A percentile compares a stretch with the other conserved stretches of the same genome.
phyloP scores from a whole-genome alignment of 352 stramenopile genomes.

The Achlya hypogyna region DNA sequence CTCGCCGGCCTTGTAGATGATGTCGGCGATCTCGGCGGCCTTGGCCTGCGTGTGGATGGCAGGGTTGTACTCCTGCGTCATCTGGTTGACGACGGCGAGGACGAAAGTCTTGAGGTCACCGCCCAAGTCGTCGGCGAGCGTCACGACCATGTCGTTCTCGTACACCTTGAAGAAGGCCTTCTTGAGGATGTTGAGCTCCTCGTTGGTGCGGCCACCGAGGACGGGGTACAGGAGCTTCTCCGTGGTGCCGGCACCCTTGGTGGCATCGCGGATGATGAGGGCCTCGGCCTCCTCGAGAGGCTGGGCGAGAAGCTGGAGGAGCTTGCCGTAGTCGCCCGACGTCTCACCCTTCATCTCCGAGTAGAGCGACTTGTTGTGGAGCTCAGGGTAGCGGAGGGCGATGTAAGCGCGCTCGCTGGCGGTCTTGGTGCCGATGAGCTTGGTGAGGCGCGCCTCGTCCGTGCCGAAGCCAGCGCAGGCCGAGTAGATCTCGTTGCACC shows the following conservation, averaged over 20 bases:
- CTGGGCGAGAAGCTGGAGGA: slow-evolving; percentile 43
- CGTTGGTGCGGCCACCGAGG: slow-evolving; percentile 36
- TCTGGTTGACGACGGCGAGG: slow-evolving; percentile 50
- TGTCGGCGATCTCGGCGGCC: slow-evolving; percentile 45
- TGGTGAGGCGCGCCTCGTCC: slow-evolving; percentile 40
- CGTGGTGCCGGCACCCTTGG: slow-evolving; percentile 54
- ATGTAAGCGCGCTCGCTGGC: slow-evolving; percentile 56
- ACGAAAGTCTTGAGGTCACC: slow-evolving; percentile 72
- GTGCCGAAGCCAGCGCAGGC: slow-evolving; percentile 60
- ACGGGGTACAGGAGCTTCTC: slow-evolving; percentile 71
- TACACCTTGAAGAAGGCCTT: slow-evolving; percentile 65
- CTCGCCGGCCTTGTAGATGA: slow-evolving; percentile 60
- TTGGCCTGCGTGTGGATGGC: slow-evolving; percentile 47
- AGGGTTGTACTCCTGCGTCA: slow-evolving; percentile 43
- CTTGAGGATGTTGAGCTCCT: slow-evolving; percentile 69
- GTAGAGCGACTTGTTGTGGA: slow-evolving; percentile 47
- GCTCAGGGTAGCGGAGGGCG: slow-evolving; percentile 48
- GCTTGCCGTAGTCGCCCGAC: slow-evolving; percentile 49
- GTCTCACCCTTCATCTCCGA: slow-evolving; percentile 54
- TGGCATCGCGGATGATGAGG: slow-evolving; percentile 48
- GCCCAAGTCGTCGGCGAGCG: slow-evolving; percentile 46
- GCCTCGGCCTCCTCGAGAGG: slow-evolving; percentile 58
- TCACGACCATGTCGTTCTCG: slow-evolving; percentile 46
- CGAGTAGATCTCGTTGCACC: slow-evolving; percentile 44
- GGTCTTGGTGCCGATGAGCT: slow-evolving; percentile 44